Evolutionary conservation across 192 early-diverging fungal species (phyloP), one percentile per base, ranked within the genome.

Genomic region (Chytriomyces sp.): DNA sequence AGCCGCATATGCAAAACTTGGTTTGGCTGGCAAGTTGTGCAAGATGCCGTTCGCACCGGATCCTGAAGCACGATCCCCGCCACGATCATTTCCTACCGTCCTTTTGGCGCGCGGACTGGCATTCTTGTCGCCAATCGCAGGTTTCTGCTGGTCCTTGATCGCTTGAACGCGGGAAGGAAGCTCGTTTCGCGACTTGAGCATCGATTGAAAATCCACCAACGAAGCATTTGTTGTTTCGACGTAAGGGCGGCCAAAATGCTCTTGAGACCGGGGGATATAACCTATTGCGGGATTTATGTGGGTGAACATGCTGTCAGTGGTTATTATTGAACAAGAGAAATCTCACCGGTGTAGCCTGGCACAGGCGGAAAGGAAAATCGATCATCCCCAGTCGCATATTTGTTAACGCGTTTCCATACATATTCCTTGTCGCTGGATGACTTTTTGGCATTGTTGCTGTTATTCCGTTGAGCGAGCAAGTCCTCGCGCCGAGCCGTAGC

Each of bases 341-440:
- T n/a, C 35, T 50, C 53, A 88, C 86, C 87, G 50, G 87, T 88
- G 78, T 88, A 88, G 61, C 87, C 87, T 13, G 87, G 87, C 26
- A 88, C 87, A 53, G 87, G 87, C 5, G 87, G 87, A 69, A 88
- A 88, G 26, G 84, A 85, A 65, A 88, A 88, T 23, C 87, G 57
- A 69, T 86, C 84, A 79, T 88, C 87, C 16, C 82, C 84, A 10
- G 87, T 88, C 7, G 86, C 84, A 70, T 84, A 85, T 64, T 82
- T 84, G 44, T 77, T 81, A 5, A 57, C 71, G 8, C 72, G 48
- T 66, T 82, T 79, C 86, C 86, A 88, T 23, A 83, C 74, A 47
- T 81, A 79, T 60, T 81, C 79, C 16, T 80, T 74, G n/a, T 72
- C 67, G 24, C 69, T 61, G n/a, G 16, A 35, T 20, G 69, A 59